phyloP scores from a whole-genome alignment of 495 filamentous ascomycete species.

The Penicillium salamii region DNA sequence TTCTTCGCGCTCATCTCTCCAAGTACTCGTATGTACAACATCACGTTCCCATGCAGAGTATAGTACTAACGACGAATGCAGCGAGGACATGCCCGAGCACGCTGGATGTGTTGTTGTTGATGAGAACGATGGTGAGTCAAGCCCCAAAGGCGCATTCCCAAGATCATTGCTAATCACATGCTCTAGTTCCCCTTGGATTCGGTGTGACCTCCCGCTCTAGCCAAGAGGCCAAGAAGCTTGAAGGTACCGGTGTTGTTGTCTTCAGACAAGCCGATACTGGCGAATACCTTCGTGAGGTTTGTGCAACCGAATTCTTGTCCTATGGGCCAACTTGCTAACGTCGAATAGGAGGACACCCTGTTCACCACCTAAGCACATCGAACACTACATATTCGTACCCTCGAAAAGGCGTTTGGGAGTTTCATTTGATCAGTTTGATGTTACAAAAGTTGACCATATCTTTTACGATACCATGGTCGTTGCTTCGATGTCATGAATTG shows the following conservation, averaged over 20 bases:
- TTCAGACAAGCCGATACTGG: constrained; percentile 78
- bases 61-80: background rate
- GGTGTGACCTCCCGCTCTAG: constrained; percentile 81
- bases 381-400: constrained; percentile 20
- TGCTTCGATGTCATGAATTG: constrained; percentile 5
- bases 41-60: background rate
- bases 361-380: constrained; percentile 39
- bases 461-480: constrained; percentile 3
- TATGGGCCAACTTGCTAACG: constrained; percentile 11
- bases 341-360: constrained; percentile 44
- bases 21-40: background rate
- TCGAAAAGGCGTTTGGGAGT: constrained; percentile 21
- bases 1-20: constrained; percentile 32
- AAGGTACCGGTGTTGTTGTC: constrained; percentile 82
- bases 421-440: constrained; percentile 9
- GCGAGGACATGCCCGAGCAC: background rate
- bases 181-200: constrained; percentile 45
- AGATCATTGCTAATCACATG: background rate
- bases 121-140: background rate
- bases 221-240: constrained; percentile 72
- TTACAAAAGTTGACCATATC: constrained; percentile 9
- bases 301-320: background rate
- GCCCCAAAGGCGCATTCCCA: background rate
- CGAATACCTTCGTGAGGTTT: constrained; percentile 82
- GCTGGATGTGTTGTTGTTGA: background rate